These are phyloP conservation scores for Babesia ovis DNA, from an alignment of 169 alveolate species.

Conservation along the genomic window DNA sequence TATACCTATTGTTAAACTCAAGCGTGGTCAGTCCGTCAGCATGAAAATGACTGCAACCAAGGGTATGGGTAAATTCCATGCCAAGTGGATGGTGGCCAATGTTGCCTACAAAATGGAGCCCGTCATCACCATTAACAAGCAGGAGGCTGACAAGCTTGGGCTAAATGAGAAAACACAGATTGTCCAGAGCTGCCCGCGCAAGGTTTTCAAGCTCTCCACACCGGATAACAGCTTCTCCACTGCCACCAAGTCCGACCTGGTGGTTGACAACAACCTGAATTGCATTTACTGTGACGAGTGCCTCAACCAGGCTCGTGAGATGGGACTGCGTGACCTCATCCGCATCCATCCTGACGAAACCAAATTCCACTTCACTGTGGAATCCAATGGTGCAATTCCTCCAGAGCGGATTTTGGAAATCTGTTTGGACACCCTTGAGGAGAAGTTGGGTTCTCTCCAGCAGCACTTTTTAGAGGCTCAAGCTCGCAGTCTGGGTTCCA, in stretches of 20 bases:
- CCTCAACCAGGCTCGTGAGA: constrained; percentile 65
- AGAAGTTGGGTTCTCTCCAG: constrained; percentile 71
- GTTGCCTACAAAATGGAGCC: constrained; percentile 85
- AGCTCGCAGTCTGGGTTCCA: constrained; percentile 57
- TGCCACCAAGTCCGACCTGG: constrained; percentile 63
- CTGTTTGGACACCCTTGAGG: constrained; percentile 84
- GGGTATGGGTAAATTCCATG: constrained; percentile 96
- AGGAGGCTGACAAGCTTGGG: constrained; percentile 74
- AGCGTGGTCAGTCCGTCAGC: constrained; percentile 89
- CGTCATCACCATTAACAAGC: constrained; percentile 67
- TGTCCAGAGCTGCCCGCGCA: constrained; percentile 88
- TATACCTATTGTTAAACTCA: constrained; percentile 90
- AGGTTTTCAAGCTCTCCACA: constrained; percentile 76
- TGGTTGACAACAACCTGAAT: constrained; percentile 43
- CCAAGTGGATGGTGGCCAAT: constrained; percentile 95
- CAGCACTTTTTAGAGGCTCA: constrained; percentile 65
- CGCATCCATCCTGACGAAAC: constrained; percentile 75
- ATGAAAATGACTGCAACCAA: constrained; percentile 92
- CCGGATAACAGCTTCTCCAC: constrained; percentile 48
- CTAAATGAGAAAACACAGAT: constrained; percentile 66
- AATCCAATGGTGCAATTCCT: constrained; percentile 92
- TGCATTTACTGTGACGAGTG: constrained; percentile 75
- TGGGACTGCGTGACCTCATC: constrained; percentile 73
- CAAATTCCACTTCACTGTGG: constrained; percentile 77
- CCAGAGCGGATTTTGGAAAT: constrained; percentile 90